Evolutionary conservation across 331 rosid species (phyloP), one percentile per base, ranked within the genome.

Genomic region (Telfairia occidentalis): DNA sequence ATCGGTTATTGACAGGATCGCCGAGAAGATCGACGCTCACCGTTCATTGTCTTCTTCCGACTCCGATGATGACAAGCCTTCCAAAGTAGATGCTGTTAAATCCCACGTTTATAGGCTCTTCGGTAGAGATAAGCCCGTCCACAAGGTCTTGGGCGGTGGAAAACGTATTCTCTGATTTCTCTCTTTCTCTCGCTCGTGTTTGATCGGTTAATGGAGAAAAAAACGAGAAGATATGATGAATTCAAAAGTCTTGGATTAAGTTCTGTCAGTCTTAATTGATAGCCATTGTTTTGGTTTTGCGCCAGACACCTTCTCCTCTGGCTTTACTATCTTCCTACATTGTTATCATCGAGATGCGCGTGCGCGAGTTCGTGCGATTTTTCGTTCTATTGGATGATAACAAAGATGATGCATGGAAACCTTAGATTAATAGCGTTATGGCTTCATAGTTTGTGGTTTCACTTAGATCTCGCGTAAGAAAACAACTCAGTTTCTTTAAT

Each of bases 71-170:
- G 78, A 80, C 28, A 75, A 23, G 75, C 67, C 77, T 4, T 54
- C 89, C 0, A 1, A 10, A 42, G 23, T 9, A 26, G 79, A 61
- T 0, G 74, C 67, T 58, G 81, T 66, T 38, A 76, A 83, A 46
- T 45, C 88, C 78, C 83, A 80, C 38, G 84, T 81, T 46, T 83
- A 78, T 49, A 90, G 98, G 78, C 90, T 93, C 81, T 87, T 93
- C 75, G 98, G 98, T 42, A 87, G 97, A 9, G 97, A 93, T 40
- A 86, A 82, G 76, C 96, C 98, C 7, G 83, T 91, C 26, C 96
- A 91, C 83, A 83, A 84, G 86, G 88, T 88, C 83, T 78, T 93
- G 32, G 97, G 98, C 79, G 97, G 86, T 54, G 98, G 97, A 73
- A 91, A 93, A 86, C 83, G 98, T 93, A 82, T 50, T 40, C 16